Evolutionary conservation across 805 yeast genomes (phyloP), one percentile per base, ranked within the genome.

Genomic region (Grigorovia jiainica): DNA sequence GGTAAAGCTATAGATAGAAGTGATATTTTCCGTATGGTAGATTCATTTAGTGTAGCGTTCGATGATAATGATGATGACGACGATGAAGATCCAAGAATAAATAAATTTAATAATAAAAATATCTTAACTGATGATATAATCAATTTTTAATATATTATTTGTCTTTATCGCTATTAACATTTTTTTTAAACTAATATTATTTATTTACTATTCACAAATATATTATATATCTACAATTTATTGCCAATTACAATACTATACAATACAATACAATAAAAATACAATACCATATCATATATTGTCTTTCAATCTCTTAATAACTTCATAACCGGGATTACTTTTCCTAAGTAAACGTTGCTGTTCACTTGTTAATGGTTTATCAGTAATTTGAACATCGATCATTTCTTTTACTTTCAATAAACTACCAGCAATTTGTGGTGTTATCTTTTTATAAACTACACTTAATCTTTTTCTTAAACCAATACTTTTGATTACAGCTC

Each of bases 351-450:
- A 56, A 42, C 79, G 68, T 60, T 78, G 68, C 54, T 83, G 72
- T 15, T 63, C 60, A 41, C 70, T 72, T 1, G 78, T 62, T 51
- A 78, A 63, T 16, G 66, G 65, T 23, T 68, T 64, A 35, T 78
- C 79, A 9, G 82, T 78, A 30, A 87, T 66, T 51, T 87, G 90
- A 23, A 90, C 92, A 38, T 75, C 75, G 7, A 90, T 89, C 43
- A 90, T 68, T 61, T 90, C 97, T 63, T 90, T 90, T 36, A 90
- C 85, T 45, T 73, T 69, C 25, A 86, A 76, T 43, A 90, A 72
- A 68, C 80, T 79, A 61, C 95, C 95, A 3, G 97, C 96, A 45
- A 81, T 75, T 27, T 81, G 75, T 13, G 94, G 87, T 10, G 82
- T 71, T 4, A 84, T 86, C 37, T 66, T 64, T 54, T 79, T 89